These are phyloP conservation scores for Suhomyces maxii DNA, from an alignment of 1,139 yeast genomes.

Conservation along the genomic window DNA sequence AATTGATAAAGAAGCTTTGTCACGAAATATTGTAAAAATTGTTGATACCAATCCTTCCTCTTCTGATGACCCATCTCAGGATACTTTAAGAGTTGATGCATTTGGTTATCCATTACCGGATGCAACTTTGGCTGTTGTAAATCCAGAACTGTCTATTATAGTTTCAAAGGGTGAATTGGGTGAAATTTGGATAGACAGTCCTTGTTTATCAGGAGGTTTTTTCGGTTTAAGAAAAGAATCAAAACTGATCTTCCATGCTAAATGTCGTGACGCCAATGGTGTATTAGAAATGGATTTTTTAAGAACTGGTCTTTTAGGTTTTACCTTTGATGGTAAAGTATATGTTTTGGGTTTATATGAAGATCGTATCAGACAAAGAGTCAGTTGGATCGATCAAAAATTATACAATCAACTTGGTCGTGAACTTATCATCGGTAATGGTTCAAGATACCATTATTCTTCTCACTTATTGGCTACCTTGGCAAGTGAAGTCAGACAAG, in stretches of 20 bases:
- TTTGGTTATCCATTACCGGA: conserved; percentile 95
- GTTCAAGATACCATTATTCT: conserved; percentile 71
- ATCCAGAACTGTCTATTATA: conserved; percentile 79
- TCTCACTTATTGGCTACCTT: conserved; percentile 81
- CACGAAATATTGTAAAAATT: conserved; percentile 74
- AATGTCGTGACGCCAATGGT: conserved; percentile 70
- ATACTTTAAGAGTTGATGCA: conserved; percentile 72
- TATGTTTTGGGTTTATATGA: conserved; percentile 88
- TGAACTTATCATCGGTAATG: conserved; percentile 36
- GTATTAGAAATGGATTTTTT: conserved; percentile 73
- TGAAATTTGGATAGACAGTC: conserved; percentile 95
- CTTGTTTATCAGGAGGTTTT: conserved; percentile 84
- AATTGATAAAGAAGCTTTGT: conserved; percentile 77
- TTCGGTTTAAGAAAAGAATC: conserved; percentile 74
- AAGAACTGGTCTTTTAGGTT: conserved; percentile 89
- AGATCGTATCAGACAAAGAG: conserved; percentile 81
- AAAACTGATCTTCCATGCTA: conserved; percentile 76
- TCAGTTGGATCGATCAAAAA: conserved; percentile 61
- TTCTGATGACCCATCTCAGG: conserved; percentile 50
- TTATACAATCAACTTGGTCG: conserved; percentile 32
- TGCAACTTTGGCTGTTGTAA: conserved; percentile 88
- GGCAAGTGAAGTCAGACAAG: conserved; percentile 77
- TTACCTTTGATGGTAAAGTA: conserved; percentile 81
- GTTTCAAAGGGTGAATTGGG: conserved; percentile 82
- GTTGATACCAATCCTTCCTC: conserved; percentile 62